Evolutionary conservation across 129 eudicot genomes (phyloP).

Genomic region (Pittosporum tobira): DNA sequence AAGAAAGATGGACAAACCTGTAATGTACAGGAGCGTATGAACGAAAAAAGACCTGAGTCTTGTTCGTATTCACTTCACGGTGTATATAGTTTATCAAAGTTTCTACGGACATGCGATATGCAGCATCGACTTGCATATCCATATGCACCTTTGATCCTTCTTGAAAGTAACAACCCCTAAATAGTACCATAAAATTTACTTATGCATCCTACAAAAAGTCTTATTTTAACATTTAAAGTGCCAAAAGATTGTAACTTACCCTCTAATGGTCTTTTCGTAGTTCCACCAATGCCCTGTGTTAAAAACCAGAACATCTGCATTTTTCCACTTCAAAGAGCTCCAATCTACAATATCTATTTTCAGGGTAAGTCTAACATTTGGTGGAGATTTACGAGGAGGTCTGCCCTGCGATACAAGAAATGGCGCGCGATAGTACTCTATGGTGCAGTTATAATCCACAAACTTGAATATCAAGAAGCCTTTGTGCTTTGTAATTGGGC

Average conservation of each 20-base stretch:
- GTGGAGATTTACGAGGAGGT: constrained; percentile 52
- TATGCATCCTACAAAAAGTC: not conserved
- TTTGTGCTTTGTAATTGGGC: constrained; percentile 86
- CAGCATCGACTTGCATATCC: constrained; percentile 59
- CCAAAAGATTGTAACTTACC: constrained; percentile 27
- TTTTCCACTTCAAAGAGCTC: constrained; percentile 65
- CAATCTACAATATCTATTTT: constrained; percentile 80
- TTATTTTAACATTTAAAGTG: too few relatives aligned
- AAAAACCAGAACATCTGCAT: constrained; percentile 69
- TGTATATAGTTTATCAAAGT: constrained; percentile 56
- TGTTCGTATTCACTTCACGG: constrained; percentile 47
- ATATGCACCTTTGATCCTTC: constrained; percentile 60
- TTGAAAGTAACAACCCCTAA: constrained; percentile 93
- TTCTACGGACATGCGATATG: constrained; percentile 53
- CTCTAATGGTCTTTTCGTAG: constrained; percentile 74
- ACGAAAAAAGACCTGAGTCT: constrained; percentile 75
- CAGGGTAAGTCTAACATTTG: constrained; percentile 44
- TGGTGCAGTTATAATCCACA: constrained; percentile 65
- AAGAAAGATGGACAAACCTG: constrained; percentile 39
- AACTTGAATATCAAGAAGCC: constrained; percentile 85
- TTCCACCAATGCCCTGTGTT: constrained; percentile 99
- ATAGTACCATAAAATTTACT: not conserved
- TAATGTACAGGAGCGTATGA: constrained; percentile 93
- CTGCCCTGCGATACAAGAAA: constrained; percentile 83
- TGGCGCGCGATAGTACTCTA: constrained; percentile 93